Evolutionary conservation across 768 basidiomycete species (phyloP).

Genomic region (Scleroderma citrinum): DNA sequence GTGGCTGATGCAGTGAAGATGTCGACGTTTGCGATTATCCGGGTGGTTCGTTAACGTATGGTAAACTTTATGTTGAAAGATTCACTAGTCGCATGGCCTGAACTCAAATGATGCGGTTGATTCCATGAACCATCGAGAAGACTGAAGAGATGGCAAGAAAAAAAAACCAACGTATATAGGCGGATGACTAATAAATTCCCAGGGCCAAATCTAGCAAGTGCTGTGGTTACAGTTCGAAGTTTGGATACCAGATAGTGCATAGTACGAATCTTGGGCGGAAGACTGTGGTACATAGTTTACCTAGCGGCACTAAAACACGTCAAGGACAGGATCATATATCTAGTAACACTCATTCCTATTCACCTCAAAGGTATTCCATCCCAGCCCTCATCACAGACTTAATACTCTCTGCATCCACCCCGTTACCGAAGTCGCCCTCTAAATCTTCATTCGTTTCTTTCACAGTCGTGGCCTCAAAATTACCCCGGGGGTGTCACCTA

Average conservation of each 20-base stretch:
- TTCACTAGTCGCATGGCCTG: no score
- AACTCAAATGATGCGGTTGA: no score
- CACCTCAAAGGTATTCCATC: slow-evolving; percentile 20
- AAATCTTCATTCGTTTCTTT: slow-evolving; percentile 35
- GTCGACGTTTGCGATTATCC: neutral
- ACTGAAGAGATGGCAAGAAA: neutral
- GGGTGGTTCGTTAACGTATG: neutral
- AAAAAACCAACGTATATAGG: slow-evolving; percentile 10
- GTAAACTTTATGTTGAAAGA: neutral
- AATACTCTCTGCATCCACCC: slow-evolving; percentile 42
- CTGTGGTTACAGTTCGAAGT: slow-evolving; percentile 17
- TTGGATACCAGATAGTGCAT: no score
- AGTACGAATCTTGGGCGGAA: no score
- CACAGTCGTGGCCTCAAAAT: slow-evolving; percentile 35
- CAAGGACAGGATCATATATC: no score
- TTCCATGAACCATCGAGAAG: no score
- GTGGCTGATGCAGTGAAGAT: no score
- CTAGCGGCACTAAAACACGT: no score
- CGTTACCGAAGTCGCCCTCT: slow-evolving; percentile 35
- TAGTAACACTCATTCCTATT: neutral
- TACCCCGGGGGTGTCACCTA: slow-evolving; percentile 51
- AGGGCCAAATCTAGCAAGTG: slow-evolving; percentile 16
- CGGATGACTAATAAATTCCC: slow-evolving; percentile 20
- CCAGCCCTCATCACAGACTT: slow-evolving; percentile 55
- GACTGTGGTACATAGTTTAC: no score